phyloP scores from a whole-genome alignment of 208 protist genomes.

The Novymonas esmeraldas region DNA sequence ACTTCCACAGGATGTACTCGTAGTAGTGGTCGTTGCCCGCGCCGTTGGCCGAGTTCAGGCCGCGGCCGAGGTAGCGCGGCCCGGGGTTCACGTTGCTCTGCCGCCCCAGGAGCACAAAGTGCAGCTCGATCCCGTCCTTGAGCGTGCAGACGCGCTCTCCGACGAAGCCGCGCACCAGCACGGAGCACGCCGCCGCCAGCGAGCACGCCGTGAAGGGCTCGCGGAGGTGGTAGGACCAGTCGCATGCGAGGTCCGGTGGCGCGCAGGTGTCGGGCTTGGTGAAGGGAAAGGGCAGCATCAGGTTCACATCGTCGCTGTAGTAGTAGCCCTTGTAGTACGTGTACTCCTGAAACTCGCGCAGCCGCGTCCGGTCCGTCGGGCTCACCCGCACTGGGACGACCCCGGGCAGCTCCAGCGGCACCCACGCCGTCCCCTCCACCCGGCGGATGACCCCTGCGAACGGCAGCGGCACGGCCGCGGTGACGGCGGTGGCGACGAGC shows the following conservation, averaged over 20 bases:
- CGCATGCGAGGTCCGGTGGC: slow-evolving; percentile 60
- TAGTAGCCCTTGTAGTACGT: slow-evolving; percentile 80
- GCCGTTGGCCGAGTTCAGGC: slow-evolving; percentile 72
- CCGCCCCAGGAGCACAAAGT: slow-evolving; percentile 67
- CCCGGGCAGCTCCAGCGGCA: slow-evolving; percentile 69
- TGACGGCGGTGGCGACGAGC: slow-evolving; percentile 64
- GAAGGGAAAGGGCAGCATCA: slow-evolving; percentile 83
- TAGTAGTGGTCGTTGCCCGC: slow-evolving; percentile 91
- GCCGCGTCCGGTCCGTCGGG: slow-evolving; percentile 49
- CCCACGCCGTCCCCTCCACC: slow-evolving; percentile 74
- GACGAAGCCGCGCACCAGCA: slow-evolving; percentile 78
- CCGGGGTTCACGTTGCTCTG: slow-evolving; percentile 87
- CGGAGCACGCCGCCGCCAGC: slow-evolving; percentile 48
- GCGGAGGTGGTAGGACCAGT: slow-evolving; percentile 77
- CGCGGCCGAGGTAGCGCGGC: slow-evolving; percentile 79
- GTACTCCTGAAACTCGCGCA: slow-evolving; percentile 76
- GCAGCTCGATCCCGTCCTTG: slow-evolving; percentile 49
- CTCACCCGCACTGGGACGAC: slow-evolving; percentile 55
- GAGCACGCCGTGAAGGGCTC: slow-evolving; percentile 48
- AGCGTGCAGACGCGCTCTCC: slow-evolving; percentile 49
- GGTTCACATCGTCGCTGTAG: slow-evolving; percentile 76
- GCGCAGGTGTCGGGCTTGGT: slow-evolving; percentile 14
- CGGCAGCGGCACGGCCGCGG: slow-evolving; percentile 47
- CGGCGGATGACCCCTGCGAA: slow-evolving; percentile 55
- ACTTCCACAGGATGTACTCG: slow-evolving; percentile 84